phyloP scores from a whole-genome alignment of 202 grass and related monocot genomes.

The Saccharum hybrid region DNA sequence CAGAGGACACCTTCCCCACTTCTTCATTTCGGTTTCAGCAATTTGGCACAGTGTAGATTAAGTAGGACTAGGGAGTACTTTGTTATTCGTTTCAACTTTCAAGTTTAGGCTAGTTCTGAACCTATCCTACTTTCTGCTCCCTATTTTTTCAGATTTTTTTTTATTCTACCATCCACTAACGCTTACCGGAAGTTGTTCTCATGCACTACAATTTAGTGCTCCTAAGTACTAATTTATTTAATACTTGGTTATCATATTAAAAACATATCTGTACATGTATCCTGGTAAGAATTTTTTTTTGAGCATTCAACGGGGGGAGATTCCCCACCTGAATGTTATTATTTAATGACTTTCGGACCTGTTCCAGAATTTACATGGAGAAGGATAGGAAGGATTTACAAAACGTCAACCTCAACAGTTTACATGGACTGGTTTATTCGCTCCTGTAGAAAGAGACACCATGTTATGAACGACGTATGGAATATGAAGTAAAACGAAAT shows the following conservation, averaged over 20 bases:
- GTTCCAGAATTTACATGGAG: too few species aligned
- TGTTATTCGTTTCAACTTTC: not conserved
- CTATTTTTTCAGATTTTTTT: not conserved
- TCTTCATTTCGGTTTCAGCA: slow-evolving; percentile 24
- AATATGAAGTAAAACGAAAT: too few species aligned
- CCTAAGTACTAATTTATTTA: not conserved
- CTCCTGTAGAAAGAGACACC: too few species aligned
- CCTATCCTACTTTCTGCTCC: not conserved
- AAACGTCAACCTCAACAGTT: too few species aligned
- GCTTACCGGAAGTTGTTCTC: not conserved
- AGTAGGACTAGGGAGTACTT: not conserved
- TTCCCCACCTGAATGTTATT: too few species aligned
- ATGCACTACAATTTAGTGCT: not conserved
- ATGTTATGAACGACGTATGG: too few species aligned
- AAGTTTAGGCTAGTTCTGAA: not conserved
- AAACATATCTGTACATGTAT: not conserved
- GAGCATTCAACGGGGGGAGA: too few species aligned
- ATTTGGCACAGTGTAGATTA: not conserved
- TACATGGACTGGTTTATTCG: too few species aligned
- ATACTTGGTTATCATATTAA: not conserved
- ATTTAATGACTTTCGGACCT: too few species aligned
- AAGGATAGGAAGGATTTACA: too few species aligned
- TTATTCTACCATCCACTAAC: not conserved
- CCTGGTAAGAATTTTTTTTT: not conserved
- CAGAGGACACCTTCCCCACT: slow-evolving; percentile 16